These are phyloP conservation scores for Aquanectria penicillioides DNA, from an alignment of 2,329 filamentous ascomycete genomes.

Conservation along the genomic window DNA sequence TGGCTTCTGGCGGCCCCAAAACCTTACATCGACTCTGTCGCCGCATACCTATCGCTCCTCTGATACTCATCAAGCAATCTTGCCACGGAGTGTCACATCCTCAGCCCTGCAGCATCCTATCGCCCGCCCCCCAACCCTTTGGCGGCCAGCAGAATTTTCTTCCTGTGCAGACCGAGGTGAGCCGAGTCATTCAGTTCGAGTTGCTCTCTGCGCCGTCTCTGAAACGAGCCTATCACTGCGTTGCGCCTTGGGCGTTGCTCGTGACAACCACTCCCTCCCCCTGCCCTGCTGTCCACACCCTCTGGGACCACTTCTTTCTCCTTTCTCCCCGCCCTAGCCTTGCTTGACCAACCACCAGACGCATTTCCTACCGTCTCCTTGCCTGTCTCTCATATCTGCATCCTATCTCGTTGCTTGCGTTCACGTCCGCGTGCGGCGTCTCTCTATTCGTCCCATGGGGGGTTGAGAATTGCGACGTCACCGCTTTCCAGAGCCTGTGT, in stretches of 20 bases:
- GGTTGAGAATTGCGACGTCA: conserved; percentile 32
- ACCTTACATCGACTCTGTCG: conserved; percentile 29
- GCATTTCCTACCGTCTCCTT: conserved; percentile 12
- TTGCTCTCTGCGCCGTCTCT: conserved; percentile 40
- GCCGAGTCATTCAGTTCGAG: conserved; percentile 46
- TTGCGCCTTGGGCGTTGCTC: conserved; percentile 43
- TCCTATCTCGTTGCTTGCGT: conserved; percentile 24
- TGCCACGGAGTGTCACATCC: conserved; percentile 11
- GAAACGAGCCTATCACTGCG: conserved; percentile 36
- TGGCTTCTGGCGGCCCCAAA: conserved; percentile 21
- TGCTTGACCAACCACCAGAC: conserved; percentile 37
- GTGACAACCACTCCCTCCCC: conserved; percentile 41
- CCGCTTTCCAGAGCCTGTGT: conserved; percentile 31
- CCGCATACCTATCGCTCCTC: conserved; percentile 10
- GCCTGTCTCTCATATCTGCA: conserved; percentile 23
- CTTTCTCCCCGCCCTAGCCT: conserved; percentile 32
- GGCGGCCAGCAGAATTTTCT: conserved; percentile 31
- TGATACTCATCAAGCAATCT: conserved; percentile 24
- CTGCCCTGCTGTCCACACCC: conserved; percentile 29
- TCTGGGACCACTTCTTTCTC: conserved; percentile 41
- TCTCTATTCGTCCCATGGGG: conserved; percentile 29
- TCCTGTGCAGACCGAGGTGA: conserved; percentile 41
- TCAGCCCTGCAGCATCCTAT: conserved; percentile 5
- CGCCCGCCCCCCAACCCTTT: conserved; percentile 6
- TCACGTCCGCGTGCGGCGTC: conserved; percentile 23